phyloP scores from a whole-genome alignment of 768 basidiomycete genomes.

The Xanthoconium stramineum region DNA sequence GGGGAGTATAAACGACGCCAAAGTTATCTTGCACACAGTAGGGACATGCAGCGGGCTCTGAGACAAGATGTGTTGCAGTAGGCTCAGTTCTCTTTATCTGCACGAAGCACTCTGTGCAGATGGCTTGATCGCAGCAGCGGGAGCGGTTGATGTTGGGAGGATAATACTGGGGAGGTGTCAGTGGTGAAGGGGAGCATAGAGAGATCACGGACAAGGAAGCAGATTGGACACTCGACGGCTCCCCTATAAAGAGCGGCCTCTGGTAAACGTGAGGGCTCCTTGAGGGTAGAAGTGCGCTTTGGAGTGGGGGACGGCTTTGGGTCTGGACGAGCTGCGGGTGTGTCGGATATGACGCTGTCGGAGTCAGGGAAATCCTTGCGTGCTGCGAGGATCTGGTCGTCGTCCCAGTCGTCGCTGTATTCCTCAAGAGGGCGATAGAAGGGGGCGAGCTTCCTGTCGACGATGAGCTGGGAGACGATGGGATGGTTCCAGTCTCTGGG shows the following conservation, averaged over 20 bases:
- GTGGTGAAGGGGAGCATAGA: slow-evolving; percentile 7
- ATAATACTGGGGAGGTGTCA: slow-evolving; percentile 69
- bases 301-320: slow-evolving; percentile 30
- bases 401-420: slow-evolving; percentile 84
- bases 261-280: slow-evolving; percentile 60
- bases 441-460: slow-evolving; percentile 85
- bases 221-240: slow-evolving; percentile 95
- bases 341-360: slow-evolving; percentile 43
- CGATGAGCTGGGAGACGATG: slow-evolving; percentile 83
- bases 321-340: slow-evolving; percentile 33
- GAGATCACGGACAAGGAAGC: slow-evolving; percentile 76
- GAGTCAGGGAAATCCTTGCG: slow-evolving; percentile 64
- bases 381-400: slow-evolving; percentile 80
- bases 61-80: slow-evolving; percentile 90
- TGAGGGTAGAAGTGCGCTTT: slow-evolving; percentile 56
- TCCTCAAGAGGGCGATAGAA: slow-evolving; percentile 97
- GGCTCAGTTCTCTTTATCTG: slow-evolving; percentile 98
- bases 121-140: slow-evolving; percentile 96
- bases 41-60: slow-evolving; percentile 95
- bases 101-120: slow-evolving; percentile 99
- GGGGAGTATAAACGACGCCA: slow-evolving; percentile 84
- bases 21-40: slow-evolving; percentile 98
- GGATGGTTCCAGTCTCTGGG: slow-evolving; percentile 86
- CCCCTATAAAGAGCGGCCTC: slow-evolving; percentile 82
- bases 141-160: slow-evolving; percentile 97